Evolutionary conservation across 352 stramenopile genomes (phyloP), one percentile per base, ranked within the genome.

Genomic region (Thalassiosira hispida): DNA sequence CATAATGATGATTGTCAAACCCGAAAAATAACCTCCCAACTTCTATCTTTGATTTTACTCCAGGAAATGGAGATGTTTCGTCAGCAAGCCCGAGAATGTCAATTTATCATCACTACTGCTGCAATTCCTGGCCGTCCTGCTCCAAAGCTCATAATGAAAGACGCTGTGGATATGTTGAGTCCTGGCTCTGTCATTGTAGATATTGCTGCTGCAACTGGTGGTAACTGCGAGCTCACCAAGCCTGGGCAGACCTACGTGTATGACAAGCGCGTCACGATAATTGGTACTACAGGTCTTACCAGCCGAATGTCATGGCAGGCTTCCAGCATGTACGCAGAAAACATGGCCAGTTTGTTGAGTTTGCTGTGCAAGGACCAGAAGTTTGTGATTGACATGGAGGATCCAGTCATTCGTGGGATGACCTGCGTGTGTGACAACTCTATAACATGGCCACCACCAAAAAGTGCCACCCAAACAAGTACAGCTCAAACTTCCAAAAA

Each of bases 81-180:
- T 1, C 90, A 95, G 55, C 93, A 98, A 77, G 92, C 83, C 44
- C 87, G 92, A 69, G 92, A 96, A 20, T 90, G 96, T 20, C 94
- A 98, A 82, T 93, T 98, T 60, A 80, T 98, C 56, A 97, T 98
- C 71, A 97, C 94, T 9, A 98, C 96, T 2, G 96, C 96, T 9
- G 81, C 96, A 12, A 98, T 98, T 83, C 96, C 96, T 16, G 95
- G 95, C 33, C 90, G 90, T 18, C 73, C 81, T 33, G 95, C 96
- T 35, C 96, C 96, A 4, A 66, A 92, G 12, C 95, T 98, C 79
- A 95, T 98, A 69, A 97, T 88, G 12, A 94, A 96, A 73, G 94
- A 97, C 67, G 97, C 97, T 91, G 91, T 98, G 18, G 82, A 91
- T 29, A 91, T 87, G 16, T 97, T 98, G 93, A 95, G 95, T 68